These are phyloP conservation scores for Aureobasidium sp. DNA, from an alignment of 2,329 filamentous ascomycete genomes.

Conservation along the genomic window DNA sequence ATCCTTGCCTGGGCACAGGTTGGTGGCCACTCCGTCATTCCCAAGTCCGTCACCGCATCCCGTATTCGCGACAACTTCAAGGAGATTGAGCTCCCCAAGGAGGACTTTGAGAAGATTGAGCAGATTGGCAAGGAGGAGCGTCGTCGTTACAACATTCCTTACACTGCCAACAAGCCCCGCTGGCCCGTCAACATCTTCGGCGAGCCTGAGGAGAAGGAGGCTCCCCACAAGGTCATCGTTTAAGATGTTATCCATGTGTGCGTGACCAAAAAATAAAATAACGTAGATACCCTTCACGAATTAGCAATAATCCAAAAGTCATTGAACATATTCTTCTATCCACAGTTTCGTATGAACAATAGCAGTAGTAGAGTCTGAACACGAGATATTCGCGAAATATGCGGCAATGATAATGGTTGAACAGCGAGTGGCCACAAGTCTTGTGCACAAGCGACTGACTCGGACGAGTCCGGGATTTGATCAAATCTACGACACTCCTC, in stretches of 20 bases:
- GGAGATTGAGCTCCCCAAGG: slow-evolving; percentile 60
- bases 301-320: neutral
- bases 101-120: slow-evolving; percentile 63
- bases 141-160: slow-evolving; percentile 58
- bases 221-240: slow-evolving; percentile 3
- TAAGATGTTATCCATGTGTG: neutral
- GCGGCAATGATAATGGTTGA: no score
- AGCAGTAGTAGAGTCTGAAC: no score
- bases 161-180: slow-evolving; percentile 6
- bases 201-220: slow-evolving; percentile 3
- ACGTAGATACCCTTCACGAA: neutral
- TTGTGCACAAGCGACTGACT: no score
- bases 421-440: no score
- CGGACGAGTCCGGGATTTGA: no score
- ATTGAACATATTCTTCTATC: no score
- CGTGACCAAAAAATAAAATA: neutral
- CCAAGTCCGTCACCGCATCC: slow-evolving; percentile 67
- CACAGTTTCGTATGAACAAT: no score
- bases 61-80: slow-evolving; percentile 67
- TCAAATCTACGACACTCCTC: no score
- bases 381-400: no score
- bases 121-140: slow-evolving; percentile 53
- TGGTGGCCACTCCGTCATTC: slow-evolving; percentile 74
- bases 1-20: slow-evolving; percentile 72
- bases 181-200: slow-evolving; percentile 9